Percentiles rank a stretch among this genome's conserved stretches.
These are phyloP conservation scores for Fraxinus excelsior DNA, from an alignment of 257 asterid species.

Conservation along the genomic window DNA sequence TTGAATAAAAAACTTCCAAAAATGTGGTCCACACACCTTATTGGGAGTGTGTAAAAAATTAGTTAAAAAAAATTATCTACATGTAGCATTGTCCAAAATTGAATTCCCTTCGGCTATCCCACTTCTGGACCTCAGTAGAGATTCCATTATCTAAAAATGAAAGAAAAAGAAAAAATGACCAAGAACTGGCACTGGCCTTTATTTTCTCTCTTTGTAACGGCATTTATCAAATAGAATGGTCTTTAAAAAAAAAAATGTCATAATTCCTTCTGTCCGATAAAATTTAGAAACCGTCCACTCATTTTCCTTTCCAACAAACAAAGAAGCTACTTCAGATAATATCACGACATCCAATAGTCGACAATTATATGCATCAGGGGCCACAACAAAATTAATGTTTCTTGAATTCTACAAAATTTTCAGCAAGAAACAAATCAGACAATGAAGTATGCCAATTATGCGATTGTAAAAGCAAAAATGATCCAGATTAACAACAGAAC, in stretches of 20 bases:
- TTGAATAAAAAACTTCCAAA: too few relatives aligned
- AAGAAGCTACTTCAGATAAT: background rate
- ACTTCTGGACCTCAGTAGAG: background rate
- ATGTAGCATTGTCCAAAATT: too few relatives aligned
- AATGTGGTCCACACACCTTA: too few relatives aligned
- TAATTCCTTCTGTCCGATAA: background rate
- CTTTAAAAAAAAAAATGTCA: background rate
- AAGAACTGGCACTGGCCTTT: too few relatives aligned
- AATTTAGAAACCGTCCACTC: background rate
- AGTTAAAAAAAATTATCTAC: too few relatives aligned
- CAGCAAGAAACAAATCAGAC: background rate
- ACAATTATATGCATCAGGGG: background rate
- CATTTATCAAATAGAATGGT: too few relatives aligned
- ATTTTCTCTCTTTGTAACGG: too few relatives aligned
- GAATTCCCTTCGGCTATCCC: background rate
- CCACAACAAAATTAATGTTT: background rate
- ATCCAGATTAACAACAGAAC: background rate
- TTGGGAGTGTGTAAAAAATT: too few relatives aligned
- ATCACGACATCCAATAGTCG: too few relatives aligned
- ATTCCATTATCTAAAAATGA: background rate
- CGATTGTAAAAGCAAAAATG: background rate
- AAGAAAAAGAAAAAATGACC: background rate
- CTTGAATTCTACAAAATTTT: background rate
- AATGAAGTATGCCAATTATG: background rate
- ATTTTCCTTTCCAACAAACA: background rate